Evolutionary conservation across 306 rosid genomes (phyloP).

Genomic region (Benincasa hispida): DNA sequence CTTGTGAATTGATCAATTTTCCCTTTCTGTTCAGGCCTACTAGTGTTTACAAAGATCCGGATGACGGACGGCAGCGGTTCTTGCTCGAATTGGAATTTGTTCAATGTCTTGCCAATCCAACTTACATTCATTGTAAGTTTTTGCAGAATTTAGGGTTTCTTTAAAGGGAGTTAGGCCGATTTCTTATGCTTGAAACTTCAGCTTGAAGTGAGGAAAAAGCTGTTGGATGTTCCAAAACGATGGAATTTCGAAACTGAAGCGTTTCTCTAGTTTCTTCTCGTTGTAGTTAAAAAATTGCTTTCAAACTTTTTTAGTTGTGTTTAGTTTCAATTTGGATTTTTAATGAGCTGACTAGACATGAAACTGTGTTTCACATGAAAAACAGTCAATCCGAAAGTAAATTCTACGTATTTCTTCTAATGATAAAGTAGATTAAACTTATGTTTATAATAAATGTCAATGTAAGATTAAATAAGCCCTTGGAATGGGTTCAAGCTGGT

Average conservation of each 20-base stretch:
- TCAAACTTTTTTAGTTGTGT: neutral
- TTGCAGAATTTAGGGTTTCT: neutral
- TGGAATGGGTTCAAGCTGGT: neutral
- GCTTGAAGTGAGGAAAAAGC: neutral
- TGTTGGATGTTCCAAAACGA: neutral
- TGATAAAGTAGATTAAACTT: neutral
- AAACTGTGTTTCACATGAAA: neutral
- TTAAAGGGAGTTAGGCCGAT: neutral
- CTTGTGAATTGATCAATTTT: neutral
- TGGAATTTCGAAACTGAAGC: neutral
- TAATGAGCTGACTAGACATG: neutral
- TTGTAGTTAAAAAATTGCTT: neutral
- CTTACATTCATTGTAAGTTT: slow-evolving; percentile 75
- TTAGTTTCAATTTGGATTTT: neutral
- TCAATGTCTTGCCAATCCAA: slow-evolving; percentile 91
- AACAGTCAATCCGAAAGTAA: neutral
- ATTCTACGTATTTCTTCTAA: neutral
- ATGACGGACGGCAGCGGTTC: slow-evolving; percentile 84
- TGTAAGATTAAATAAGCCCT: neutral
- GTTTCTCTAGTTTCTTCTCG: neutral
- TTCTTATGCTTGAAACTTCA: neutral
- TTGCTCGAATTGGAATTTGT: slow-evolving; percentile 90
- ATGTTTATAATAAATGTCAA: neutral
- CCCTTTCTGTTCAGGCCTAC: slow-evolving; percentile 33
- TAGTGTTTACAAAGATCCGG: slow-evolving; percentile 71